A percentile compares a stretch with the other conserved stretches of the same genome.
phyloP scores from a whole-genome alignment of 257 asterid species.

The Fraxinus pennsylvanica region DNA sequence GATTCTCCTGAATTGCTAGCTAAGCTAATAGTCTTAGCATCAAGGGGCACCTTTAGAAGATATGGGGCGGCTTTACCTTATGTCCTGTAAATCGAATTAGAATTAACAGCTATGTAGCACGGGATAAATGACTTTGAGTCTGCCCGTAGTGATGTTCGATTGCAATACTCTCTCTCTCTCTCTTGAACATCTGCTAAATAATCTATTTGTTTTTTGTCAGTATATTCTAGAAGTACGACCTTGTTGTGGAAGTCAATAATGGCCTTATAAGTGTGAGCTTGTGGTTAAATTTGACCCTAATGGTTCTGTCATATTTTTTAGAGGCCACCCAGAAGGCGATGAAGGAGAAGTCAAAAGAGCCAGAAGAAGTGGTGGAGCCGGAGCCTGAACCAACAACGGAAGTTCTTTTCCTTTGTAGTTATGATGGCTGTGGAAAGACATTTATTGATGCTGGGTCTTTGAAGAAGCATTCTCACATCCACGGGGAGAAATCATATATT shows the following conservation, averaged over 20 bases:
- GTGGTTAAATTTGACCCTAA: slow-evolving; percentile 19
- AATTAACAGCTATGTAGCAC: not conserved
- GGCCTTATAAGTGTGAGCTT: not conserved
- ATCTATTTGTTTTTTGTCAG: not conserved
- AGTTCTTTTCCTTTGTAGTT: slow-evolving; percentile 95
- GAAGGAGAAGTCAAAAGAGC: slow-evolving; percentile 66
- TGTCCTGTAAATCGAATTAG: not conserved
- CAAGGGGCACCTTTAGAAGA: not conserved
- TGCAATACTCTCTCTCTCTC: not conserved
- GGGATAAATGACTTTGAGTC: not conserved
- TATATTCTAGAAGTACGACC: not conserved
- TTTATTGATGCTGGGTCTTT: slow-evolving; percentile 92
- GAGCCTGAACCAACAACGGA: slow-evolving; percentile 98
- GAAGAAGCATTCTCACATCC: slow-evolving; percentile 97
- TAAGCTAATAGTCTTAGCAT: not conserved
- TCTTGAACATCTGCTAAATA: not conserved
- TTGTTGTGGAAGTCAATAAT: not conserved
- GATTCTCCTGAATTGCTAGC: not conserved
- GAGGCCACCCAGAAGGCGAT: slow-evolving; percentile 67
- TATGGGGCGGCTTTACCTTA: not conserved
- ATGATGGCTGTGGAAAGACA: slow-evolving; percentile 97
- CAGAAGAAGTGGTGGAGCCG: slow-evolving; percentile 60
- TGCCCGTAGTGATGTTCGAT: not conserved
- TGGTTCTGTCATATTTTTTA: slow-evolving; percentile 33
- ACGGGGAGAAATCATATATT: slow-evolving; percentile 91